Evolutionary conservation across 352 stramenopile genomes (phyloP), one percentile per base, ranked within the genome.

Genomic region (Globisporangium mamillatum): DNA sequence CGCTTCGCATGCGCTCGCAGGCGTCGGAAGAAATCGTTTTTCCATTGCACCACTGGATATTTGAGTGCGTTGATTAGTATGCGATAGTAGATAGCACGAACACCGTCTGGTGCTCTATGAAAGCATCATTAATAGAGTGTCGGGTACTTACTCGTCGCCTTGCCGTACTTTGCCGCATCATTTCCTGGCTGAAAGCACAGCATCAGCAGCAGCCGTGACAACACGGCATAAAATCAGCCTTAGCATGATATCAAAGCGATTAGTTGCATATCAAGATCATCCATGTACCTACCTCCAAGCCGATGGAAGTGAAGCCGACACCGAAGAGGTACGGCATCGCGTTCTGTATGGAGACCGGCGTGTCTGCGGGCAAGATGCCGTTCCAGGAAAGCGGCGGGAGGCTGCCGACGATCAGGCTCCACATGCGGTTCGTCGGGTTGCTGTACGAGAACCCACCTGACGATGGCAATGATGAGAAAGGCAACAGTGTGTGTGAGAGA

Each of bases 391-490:
- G 69, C 44, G 81, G 71, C 5, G 81, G 63, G 22, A 93, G 75
- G 1, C 69, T 82, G 9, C 91, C 91, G 27, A 83, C 90, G 18
- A 97, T 69, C 55, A 97, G 67, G 57, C 82, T 91, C 91, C 90
- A 97, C 81, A 97, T 93, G 34, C 88, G 87, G 69, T 97, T 97
- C 24, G 72, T 94, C 10, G 91, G 91, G 60, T 97, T 97, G 67
- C 86, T 94, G 54, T 68, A 68, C 54, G 63, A 68, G 63, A 56
- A 68, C 3, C 63, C 63, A 29, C 63, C 63, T 68, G 53, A 9
- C 18, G 34, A 36, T 32, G 16, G 5, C 14, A 22, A 38, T 12
- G 29, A 2, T 10, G 46, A 16, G n/a, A 38, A 52, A 1, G 22
- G 5, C 44, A 52, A 52, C 41, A 4, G 38, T 50, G 18, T 20